Evolutionary conservation across 2,329 filamentous ascomycete species (phyloP), one percentile per base, ranked within the genome.

Genomic region (Phyllosticta citribraziliensis): DNA sequence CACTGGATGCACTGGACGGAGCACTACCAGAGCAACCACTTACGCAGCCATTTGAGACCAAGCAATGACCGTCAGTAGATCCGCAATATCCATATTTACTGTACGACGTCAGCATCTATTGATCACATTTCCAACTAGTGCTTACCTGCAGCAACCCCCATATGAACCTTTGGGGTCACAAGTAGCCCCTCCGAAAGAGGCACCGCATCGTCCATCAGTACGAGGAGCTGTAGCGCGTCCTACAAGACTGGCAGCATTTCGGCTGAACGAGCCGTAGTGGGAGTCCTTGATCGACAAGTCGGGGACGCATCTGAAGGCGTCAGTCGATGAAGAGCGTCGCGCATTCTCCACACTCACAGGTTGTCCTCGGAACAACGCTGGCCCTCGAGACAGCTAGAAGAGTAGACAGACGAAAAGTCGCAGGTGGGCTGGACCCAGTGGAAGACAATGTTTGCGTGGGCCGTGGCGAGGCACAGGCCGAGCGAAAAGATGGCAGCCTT

Each of bases 401-500:
- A 65, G n/a, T 50, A 66, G 8, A 66, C 33, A 0, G 64, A 35
- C 25, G 62, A 63, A 60, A 66, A 65, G 58, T 75, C 67, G 68
- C 79, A 81, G 3, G 63, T 72, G 22, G 79, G 74, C 56, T 78
- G 73, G 9, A 79, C 75, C 70, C 75, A 75, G 47, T 70, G 68
- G 68, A 80, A 79, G 63, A 77, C 74, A 68, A 81, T 80, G 67
- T 81, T 81, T 59, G 77, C 79, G 5, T 70, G 69, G 20, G 71
- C 69, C 17, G 74, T 64, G 57, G 71, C 71, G 58, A 70, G 72
- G 56, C 63, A 55, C 67, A 64, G 61, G 54, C 61, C 61, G 24
- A 62, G 58, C 24, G 60, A 57, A 53, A 62, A 24, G 27, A 59
- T 50, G 27, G 55, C 57, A 27, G 55, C 35, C 57, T 57, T 62